A percentile compares a stretch with the other conserved stretches of the same genome.
phyloP scores from a whole-genome alignment of 345 rosid genomes.

The Nasturtium officinale region DNA sequence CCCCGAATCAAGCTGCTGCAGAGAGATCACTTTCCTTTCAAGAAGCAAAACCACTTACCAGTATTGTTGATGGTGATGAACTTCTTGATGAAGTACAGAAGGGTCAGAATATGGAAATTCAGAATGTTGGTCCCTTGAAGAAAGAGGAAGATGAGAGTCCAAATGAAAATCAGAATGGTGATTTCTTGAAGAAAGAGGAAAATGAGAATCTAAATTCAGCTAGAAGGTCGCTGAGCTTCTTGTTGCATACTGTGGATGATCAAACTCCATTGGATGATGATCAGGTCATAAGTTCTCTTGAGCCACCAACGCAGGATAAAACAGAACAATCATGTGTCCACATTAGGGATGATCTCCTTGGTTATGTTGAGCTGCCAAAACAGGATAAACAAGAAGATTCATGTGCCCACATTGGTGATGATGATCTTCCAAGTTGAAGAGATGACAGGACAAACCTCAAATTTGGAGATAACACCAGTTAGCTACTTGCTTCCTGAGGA shows the following conservation, averaged over 20 bases:
- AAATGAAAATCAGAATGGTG: not conserved
- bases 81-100: conserved; percentile 11
- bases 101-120: not conserved
- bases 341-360: not conserved
- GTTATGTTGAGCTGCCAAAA: not conserved
- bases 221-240: conserved; percentile 21
- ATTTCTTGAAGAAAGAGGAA: conserved; percentile 23
- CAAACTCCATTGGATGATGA: not conserved
- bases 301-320: not conserved
- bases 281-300: conserved; percentile 10
- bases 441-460: not conserved
- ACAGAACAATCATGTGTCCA: not conserved
- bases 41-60: conserved; percentile 34
- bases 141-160: conserved; percentile 26
- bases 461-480: not conserved
- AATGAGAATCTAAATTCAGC: conserved; percentile 25
- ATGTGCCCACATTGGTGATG: conserved; percentile 1
- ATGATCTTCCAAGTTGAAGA: conserved; percentile 11
- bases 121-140: conserved; percentile 9
- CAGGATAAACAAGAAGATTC: not conserved
- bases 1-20: conserved; percentile 53
- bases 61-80: conserved; percentile 13
- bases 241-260: conserved; percentile 24
- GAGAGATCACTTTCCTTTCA: conserved; percentile 69
- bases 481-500: not conserved